phyloP scores from a whole-genome alignment of 495 filamentous ascomycete species.

The Lasiosphaeriaceae sp. region DNA sequence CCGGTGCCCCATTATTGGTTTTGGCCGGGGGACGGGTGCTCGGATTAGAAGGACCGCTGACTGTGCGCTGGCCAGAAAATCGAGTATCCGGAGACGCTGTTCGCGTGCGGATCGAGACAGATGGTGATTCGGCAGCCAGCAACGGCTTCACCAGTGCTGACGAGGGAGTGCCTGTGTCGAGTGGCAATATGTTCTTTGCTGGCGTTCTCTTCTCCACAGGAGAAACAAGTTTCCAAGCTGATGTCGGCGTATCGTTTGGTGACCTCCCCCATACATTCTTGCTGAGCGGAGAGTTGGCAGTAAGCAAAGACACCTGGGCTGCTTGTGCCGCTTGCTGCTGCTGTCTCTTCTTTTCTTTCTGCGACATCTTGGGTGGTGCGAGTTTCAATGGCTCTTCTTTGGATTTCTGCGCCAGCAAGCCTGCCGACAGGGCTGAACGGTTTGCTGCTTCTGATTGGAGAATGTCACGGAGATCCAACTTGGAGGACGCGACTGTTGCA shows the following conservation, averaged over 20 bases:
- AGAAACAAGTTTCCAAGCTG: constrained; percentile 69
- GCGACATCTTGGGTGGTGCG: constrained; percentile 61
- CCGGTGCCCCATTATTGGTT: constrained; percentile 3
- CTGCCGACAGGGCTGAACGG: constrained; percentile 72
- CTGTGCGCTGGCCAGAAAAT: constrained; percentile 45
- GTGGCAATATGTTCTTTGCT: constrained; percentile 25
- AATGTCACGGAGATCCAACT: constrained; percentile 77
- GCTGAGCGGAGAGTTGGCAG: constrained; percentile 6
- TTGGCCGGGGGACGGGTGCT: constrained; percentile 4
- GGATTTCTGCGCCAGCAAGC: constrained; percentile 51
- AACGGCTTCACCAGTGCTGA: constrained; percentile 39
- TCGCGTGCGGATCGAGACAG: constrained; percentile 35
- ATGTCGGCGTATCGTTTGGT: constrained; percentile 28
- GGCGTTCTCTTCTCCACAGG: constrained; percentile 27
- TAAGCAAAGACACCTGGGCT: constrained; percentile 26
- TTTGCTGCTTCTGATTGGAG: constrained; percentile 67
- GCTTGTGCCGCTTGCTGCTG: constrained; percentile 55
- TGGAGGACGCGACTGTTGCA: constrained; percentile 51
- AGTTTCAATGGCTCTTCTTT: constrained; percentile 34
- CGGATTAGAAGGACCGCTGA: constrained; percentile 10
- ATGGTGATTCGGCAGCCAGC: constrained; percentile 28
- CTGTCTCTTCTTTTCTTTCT: constrained; percentile 85
- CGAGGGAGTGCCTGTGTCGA: constrained; percentile 43
- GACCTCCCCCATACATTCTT: constrained; percentile 34
- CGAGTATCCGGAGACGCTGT: constrained; percentile 55